Base-by-base conservation (phyloP, 83 land plant genomes). In the Diphasiastrum complanatum region DNA sequence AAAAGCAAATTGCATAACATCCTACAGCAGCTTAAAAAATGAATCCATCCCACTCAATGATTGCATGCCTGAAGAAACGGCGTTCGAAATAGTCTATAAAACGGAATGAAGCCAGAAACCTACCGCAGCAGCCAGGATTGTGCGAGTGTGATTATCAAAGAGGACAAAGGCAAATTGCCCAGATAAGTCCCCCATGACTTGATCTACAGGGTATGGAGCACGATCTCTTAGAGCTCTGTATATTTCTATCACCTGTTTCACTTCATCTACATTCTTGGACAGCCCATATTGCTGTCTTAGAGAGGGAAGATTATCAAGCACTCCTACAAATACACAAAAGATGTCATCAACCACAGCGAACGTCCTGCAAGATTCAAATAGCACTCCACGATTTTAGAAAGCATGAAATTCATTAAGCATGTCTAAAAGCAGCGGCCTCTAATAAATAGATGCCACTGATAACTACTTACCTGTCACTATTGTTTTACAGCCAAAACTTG, bases 131-230 rank as follows among this genome's bases (percentile, higher is more conserved):
- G 59, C 31, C 18, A 55, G 31, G 38, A 55, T 12, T 10, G 35
- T 35, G 6, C 59, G 35, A 35, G 59, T 35, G 24, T 49, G 33
- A 4, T 47, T 29, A 58, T 78, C 78, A 49, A 46, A 74, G 43
- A 78, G 64, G 47, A 74, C 27, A 31, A 78, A 73, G 2, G 78
- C 81, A 55, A 78, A 78, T 19, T 69, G 71, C 1, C 81, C 81
- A 18, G 61, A n/a, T 25, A 78, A 56, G 31, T 69, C 77, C 32
- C 33, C 56, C 36, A 78, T 30, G 43, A 78, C 74, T 53, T 78
- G 81, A 45, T 74, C 69, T 24, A 74, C 56, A 14, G 81, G 77
- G 43, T 68, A 78, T 5, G 81, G 81, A 32, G 74, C 81, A 10
- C 81, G 60, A 35, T 73, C 81, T 12, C 81, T 20, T 32, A 78